phyloP scores from a whole-genome alignment of 257 asterid genomes.

The Salvia miltiorrhiza region DNA sequence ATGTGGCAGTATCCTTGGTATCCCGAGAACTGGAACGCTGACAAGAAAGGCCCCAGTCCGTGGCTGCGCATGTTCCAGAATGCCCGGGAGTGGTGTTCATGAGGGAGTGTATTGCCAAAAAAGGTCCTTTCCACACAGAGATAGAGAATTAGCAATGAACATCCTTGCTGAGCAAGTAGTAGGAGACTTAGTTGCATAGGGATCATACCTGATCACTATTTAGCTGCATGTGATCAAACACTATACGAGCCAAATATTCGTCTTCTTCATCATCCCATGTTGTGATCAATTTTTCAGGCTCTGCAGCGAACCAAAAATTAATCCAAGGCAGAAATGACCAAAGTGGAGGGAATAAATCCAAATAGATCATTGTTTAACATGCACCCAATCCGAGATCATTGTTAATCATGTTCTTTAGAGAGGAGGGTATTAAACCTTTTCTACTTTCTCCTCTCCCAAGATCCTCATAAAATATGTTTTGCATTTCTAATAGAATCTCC shows the following conservation, averaged over 20 bases:
- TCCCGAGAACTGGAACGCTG: too few relatives aligned
- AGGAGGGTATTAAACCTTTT: too few relatives aligned
- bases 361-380: background rate
- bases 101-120: too few relatives aligned
- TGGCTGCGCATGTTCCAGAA: too few relatives aligned
- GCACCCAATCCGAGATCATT: slow-evolving; percentile 8
- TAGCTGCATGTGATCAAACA: slow-evolving; percentile 79
- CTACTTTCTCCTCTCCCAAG: too few relatives aligned
- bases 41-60: too few relatives aligned
- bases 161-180: background rate
- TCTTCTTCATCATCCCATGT: slow-evolving; percentile 95
- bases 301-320: slow-evolving; percentile 42
- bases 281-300: slow-evolving; percentile 26
- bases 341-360: slow-evolving; percentile 1
- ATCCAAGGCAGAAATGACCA: slow-evolving; percentile 30
- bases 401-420: background rate
- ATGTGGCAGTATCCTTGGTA: too few relatives aligned
- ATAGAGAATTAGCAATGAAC: background rate
- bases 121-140: background rate
- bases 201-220: slow-evolving; percentile 57
- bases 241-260: slow-evolving; percentile 71
- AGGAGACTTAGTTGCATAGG: slow-evolving; percentile 13
- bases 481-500: too few relatives aligned
- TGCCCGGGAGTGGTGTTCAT: too few relatives aligned
- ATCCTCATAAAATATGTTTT: too few relatives aligned